Evolutionary conservation across 257 asterid species (phyloP).

Genomic region (Solanum gandarillasii): DNA sequence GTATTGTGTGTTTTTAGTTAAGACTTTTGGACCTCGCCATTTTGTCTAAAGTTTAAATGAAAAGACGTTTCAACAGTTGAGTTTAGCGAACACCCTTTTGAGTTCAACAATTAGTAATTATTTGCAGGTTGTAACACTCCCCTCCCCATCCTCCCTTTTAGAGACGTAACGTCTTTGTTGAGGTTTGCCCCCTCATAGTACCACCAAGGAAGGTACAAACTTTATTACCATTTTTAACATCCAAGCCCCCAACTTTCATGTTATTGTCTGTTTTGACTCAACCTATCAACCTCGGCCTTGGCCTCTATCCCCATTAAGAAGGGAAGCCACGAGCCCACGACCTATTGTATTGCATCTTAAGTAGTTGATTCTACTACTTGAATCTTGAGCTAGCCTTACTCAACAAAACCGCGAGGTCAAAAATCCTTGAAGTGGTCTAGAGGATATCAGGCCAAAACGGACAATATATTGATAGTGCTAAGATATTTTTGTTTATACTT

Average conservation of each 20-base stretch:
- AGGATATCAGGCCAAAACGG: background rate
- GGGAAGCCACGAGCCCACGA: background rate
- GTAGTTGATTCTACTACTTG: background rate
- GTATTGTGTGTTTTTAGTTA: background rate
- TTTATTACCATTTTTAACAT: background rate
- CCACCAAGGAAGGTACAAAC: background rate
- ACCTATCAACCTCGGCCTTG: background rate
- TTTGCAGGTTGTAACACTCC: background rate
- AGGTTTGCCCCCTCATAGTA: no score
- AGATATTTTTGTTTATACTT: background rate
- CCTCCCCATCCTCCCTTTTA: background rate
- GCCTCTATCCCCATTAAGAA: background rate
- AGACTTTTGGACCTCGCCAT: background rate
- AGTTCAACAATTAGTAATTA: background rate
- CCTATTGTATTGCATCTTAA: background rate
- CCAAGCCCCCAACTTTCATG: background rate
- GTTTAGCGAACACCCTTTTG: background rate
- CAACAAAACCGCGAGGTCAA: background rate
- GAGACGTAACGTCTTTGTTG: no score
- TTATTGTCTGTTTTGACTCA: background rate
- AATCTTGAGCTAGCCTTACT: background rate
- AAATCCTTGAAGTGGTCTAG: background rate
- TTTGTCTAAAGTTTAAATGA: background rate
- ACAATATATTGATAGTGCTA: background rate
- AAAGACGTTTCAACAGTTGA: background rate